Base-by-base conservation (phyloP, 2,329 filamentous ascomycete species). In the Aspergillus sergii region DNA sequence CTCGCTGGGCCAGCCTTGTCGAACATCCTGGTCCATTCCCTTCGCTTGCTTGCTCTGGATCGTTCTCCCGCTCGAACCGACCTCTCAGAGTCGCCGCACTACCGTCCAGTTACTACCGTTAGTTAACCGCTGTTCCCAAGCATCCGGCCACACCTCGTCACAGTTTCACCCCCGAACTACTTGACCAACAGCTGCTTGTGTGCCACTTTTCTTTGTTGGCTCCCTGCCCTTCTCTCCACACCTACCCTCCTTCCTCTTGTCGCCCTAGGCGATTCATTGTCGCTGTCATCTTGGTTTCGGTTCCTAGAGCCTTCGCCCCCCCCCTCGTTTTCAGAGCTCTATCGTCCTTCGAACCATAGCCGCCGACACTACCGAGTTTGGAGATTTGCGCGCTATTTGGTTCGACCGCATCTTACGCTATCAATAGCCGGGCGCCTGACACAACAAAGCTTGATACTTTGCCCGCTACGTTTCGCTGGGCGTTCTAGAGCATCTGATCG, bases 21-120 rank as follows among this genome's bases (percentile, higher is more conserved):
- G 48, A 63, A 63, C 50, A 64, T 62, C 66, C 67, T 63, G 59
- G 64, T 68, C 66, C 65, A 68, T 63, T 69, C 66, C 67, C 61
- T 64, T 70, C 66, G 63, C 62, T 70, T 61, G 64, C 64, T 51
- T 58, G 66, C 65, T 69, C 60, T 69, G 68, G 67, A 69, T 65
- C 64, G 54, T 60, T 68, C 58, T 64, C 56, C 60, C 56, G 60
- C 51, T 61, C 62, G 62, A 65, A 67, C 63, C 65, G 66, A 68
- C 64, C 68, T 70, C 64, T 69, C 59, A 65, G 58, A 67, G 61
- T 62, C 60, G 66, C 68, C 69, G 68, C 64, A 69, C 65, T 72
- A 68, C 67, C 67, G 68, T 69, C 68, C 26, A 61, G 64, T 67
- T 66, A 69, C 61, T 41, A n/a, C 69, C 59, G 9, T 65, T 59